A percentile compares a stretch with the other conserved stretches of the same genome.
Conservation (phyloP, 2,329 filamentous ascomycete species). For the Zasmidium angulare region DNA sequence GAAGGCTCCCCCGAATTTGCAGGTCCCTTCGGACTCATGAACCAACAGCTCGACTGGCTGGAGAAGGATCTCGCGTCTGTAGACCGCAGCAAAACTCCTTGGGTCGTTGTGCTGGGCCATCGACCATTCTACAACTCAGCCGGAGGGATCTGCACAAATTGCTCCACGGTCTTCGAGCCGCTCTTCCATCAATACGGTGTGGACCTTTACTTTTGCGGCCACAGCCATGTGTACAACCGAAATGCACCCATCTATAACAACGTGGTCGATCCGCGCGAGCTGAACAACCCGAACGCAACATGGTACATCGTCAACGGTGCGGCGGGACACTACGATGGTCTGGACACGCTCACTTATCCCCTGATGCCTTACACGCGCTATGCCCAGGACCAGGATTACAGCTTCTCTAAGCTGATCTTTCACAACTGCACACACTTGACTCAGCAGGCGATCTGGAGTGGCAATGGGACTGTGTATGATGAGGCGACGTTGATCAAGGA, state of each 20-base stretch:
- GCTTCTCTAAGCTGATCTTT: conserved; percentile 42
- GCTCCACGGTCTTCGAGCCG: conserved; percentile 46
- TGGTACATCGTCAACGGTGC: conserved; percentile 54
- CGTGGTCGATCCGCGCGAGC: conserved; percentile 44
- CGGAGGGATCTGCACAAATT: conserved; percentile 43
- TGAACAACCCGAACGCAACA: conserved; percentile 49
- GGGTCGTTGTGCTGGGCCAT: conserved; percentile 51
- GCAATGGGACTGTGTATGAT: conserved; percentile 34
- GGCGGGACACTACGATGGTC: conserved; percentile 55
- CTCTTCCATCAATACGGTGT: conserved; percentile 45
- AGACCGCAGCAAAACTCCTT: conserved; percentile 49
- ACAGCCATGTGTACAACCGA: conserved; percentile 50
- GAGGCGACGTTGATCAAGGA: conserved; percentile 32
- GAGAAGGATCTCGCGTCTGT: conserved; percentile 45
- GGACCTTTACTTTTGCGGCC: conserved; percentile 45
- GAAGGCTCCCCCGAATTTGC: conserved; percentile 46
- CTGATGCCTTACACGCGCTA: conserved; percentile 31
- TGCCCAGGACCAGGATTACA: conserved; percentile 36
- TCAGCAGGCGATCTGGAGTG: conserved; percentile 38
- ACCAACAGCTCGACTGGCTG: conserved; percentile 50
- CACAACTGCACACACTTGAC: conserved; percentile 41
- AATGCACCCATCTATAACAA: conserved; percentile 37
- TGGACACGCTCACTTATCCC: conserved; percentile 27
- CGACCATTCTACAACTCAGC: conserved; percentile 50
- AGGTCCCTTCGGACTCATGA: conserved; percentile 49